These are phyloP conservation scores for Neurospora terricola DNA, from an alignment of 495 filamentous ascomycete genomes.

Conservation along the genomic window DNA sequence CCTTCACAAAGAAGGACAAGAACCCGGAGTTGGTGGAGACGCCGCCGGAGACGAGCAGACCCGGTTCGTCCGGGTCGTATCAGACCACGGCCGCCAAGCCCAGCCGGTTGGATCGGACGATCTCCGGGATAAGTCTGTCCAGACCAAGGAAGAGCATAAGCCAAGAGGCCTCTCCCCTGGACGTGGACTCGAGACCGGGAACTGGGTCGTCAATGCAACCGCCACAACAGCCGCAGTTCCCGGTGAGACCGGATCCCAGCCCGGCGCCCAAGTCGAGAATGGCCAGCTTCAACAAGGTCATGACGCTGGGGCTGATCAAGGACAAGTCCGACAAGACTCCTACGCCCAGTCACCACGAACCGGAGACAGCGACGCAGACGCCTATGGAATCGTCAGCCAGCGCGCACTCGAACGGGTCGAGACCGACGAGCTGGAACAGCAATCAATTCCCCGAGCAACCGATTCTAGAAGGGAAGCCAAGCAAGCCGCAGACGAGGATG, in stretches of 20 bases:
- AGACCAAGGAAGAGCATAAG: not conserved
- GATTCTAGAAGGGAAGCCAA: not conserved
- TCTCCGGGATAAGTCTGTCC: not conserved
- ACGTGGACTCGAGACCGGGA: not conserved
- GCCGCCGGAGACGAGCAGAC: not conserved
- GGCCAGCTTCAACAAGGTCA: not conserved
- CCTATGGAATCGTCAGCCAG: not conserved
- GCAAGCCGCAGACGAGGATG: not conserved
- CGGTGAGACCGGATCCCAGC: not conserved
- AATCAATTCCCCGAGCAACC: not conserved
- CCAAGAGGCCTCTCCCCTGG: not conserved
- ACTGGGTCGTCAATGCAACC: not conserved
- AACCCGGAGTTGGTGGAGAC: not conserved
- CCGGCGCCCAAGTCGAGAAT: not conserved
- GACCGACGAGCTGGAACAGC: not conserved
- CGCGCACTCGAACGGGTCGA: not conserved
- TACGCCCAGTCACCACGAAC: not conserved
- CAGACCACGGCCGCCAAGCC: not conserved
- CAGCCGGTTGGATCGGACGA: not conserved
- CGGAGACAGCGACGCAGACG: not conserved
- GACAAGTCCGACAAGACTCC: not conserved
- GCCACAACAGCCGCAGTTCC: not conserved
- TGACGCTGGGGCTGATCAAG: not conserved
- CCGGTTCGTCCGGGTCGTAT: not conserved
- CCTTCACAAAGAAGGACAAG: not conserved